Evolutionary conservation across 208 protist species (phyloP), one percentile per base, ranked within the genome.

Genomic region (Acanthamoeba royreba): DNA sequence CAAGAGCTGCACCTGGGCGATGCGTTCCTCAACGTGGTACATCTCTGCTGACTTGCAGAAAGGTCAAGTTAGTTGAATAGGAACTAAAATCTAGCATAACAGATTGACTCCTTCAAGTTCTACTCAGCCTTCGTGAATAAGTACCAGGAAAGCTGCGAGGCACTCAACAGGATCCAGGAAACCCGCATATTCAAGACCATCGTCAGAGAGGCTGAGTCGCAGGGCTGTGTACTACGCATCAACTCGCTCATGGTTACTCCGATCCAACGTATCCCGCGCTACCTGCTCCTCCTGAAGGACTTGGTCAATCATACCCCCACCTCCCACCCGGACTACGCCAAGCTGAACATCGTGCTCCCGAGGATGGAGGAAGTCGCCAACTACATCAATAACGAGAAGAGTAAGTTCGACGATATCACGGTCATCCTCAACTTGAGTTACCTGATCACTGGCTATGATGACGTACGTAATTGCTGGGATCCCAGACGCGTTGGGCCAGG

Each of bases 341-440:
- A 86, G 38, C 63, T 93, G 33, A 33, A 22, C 28, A 47, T 52
- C 3, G 72, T 81, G 0, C 28, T 87, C 13, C 38, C 33, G 4
- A 38, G 25, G 28, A 72, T 93, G 69, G 47, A 93, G 49, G 72
- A 74, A 25, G 46, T 93, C 22, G 55, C 90, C 1, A 86, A 28
- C 35, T 93, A 93, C 90, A 93, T 93, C 49, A 93, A 93, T 72
- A 81, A 77, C 0, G 58, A 53, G 49, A 93, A 93, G 69, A 77
- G 69, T 38, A 66, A 93, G 69, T 49, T 66, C 43, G 90, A 93
- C 45, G 86, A 93, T 42, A 46, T 93, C n/a, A 69, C 45, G 0
- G 45, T 83, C n/a, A 93, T 93, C 13, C n/a, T 83, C 9, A 46
- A 93, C 11, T 22, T 93, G 9, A 86, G 74, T 33, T 53, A 86